Conservation (phyloP, 768 basidiomycete species). For the Fomitopsis serialis region DNA sequence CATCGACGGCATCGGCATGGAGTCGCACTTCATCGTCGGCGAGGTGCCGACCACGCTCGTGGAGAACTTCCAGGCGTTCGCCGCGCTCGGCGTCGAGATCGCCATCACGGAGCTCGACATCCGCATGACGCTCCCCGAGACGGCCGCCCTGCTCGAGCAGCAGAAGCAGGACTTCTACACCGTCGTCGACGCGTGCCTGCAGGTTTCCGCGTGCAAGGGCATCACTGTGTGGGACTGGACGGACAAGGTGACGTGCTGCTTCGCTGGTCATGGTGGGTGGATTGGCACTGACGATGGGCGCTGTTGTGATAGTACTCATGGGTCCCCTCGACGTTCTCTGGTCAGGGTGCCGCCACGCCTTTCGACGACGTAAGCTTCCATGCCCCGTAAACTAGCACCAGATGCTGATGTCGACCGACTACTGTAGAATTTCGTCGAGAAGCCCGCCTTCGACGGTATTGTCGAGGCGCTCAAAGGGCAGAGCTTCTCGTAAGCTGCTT, state of each 20-base stretch:
- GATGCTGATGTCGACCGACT: not conserved
- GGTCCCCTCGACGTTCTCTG: conserved; percentile 26
- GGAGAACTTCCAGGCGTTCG: conserved; percentile 44
- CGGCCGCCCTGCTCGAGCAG: conserved; percentile 43
- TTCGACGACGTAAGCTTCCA: conserved; percentile 22
- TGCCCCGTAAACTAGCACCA: not conserved
- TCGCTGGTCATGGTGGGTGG: not conserved
- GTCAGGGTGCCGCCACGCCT: conserved; percentile 27
- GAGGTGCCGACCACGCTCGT: conserved; percentile 42
- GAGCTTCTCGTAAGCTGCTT: not conserved
- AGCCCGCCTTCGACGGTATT: conserved; percentile 25
- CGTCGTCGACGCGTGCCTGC: conserved; percentile 47
- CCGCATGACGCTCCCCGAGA: conserved; percentile 55
- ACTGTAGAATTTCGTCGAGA: conserved; percentile 14
- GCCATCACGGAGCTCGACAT: conserved; percentile 68
- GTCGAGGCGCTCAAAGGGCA: conserved; percentile 10
- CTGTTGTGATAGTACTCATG: conserved; percentile 24
- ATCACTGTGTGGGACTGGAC: conserved; percentile 38
- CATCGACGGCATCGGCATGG: conserved; percentile 57
- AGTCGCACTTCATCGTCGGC: conserved; percentile 57
- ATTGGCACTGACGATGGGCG: not conserved
- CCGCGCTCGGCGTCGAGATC: conserved; percentile 56
- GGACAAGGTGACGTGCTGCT: conserved; percentile 20
- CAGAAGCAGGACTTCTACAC: conserved; percentile 53
- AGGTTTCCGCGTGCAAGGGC: conserved; percentile 28